Conservation (phyloP, 2,329 filamentous ascomycete genomes). For the Trichoderma pleuroti region DNA sequence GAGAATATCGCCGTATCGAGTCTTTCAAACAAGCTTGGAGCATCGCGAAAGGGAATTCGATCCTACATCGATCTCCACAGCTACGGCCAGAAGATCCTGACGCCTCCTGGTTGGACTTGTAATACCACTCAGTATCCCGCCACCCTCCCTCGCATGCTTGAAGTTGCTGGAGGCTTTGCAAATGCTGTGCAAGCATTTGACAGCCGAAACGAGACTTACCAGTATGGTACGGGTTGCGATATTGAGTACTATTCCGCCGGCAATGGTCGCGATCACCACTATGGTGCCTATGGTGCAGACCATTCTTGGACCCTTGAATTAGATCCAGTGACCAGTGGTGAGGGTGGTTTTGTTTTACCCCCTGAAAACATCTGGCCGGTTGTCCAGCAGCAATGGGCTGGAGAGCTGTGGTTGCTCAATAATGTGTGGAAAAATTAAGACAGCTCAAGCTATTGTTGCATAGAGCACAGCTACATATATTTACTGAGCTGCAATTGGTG, state of each 20-base stretch:
- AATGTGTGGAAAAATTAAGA: background rate
- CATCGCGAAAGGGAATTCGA: background rate
- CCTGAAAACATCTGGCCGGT: slow-evolving; percentile 6
- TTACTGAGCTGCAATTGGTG: background rate
- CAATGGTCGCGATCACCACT: slow-evolving; percentile 9
- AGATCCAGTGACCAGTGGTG: background rate
- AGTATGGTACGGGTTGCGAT: slow-evolving; percentile 6
- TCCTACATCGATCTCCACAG: slow-evolving; percentile 13
- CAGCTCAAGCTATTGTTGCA: background rate
- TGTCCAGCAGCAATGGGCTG: slow-evolving; percentile 8
- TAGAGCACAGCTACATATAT: background rate
- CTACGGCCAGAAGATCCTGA: slow-evolving; percentile 4
- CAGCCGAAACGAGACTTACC: slow-evolving; percentile 7
- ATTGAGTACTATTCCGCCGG: slow-evolving; percentile 13
- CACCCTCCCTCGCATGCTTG: background rate
- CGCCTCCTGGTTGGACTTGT: slow-evolving; percentile 9
- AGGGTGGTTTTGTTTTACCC: slow-evolving; percentile 4
- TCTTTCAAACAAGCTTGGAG: background rate
- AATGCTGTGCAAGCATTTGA: slow-evolving; percentile 4
- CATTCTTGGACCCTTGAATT: slow-evolving; percentile 9
- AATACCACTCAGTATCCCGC: slow-evolving; percentile 1
- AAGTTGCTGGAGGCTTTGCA: slow-evolving; percentile 2
- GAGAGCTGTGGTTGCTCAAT: background rate
- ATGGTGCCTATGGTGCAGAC: background rate
- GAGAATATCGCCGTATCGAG: slow-evolving; percentile 42